Conservation (phyloP, 2,329 filamentous ascomycete species). For the Ilyonectria mors-panacis region DNA sequence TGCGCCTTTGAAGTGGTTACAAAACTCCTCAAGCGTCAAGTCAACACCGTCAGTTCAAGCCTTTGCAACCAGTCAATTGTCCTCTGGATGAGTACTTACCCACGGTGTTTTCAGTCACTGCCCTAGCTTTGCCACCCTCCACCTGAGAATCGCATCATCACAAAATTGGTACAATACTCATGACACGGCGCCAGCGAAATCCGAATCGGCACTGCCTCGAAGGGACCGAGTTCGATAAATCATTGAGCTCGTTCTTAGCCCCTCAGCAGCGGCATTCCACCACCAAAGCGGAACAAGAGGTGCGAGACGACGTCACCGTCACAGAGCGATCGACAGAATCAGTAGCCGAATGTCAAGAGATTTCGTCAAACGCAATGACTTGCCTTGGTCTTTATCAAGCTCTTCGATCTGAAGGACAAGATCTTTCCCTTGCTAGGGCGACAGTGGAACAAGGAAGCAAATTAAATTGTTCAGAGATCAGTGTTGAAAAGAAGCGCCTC, state of each 20-base stretch:
- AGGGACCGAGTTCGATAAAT: not conserved
- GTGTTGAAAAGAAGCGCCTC: not conserved
- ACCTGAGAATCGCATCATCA: not conserved
- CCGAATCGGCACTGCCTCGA: not conserved
- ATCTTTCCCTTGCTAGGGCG: not conserved
- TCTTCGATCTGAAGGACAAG: not conserved
- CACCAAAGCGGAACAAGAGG: not conserved
- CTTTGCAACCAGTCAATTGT: not conserved
- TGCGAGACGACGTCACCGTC: not conserved
- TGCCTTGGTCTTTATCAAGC: not conserved
- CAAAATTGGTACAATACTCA: not conserved
- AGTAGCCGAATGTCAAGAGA: not conserved
- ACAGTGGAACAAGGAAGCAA: not conserved
- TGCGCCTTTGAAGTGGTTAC: not conserved
- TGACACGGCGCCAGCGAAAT: not conserved
- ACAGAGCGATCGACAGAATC: not conserved
- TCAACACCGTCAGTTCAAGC: not conserved
- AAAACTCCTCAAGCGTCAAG: not conserved
- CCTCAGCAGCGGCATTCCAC: not conserved
- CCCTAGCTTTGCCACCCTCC: not conserved
- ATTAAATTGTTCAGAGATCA: too few relatives aligned
- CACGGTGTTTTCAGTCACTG: not conserved
- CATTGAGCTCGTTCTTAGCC: not conserved
- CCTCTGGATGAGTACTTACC: not conserved
- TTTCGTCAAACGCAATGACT: not conserved